Evolutionary conservation across 2,329 filamentous ascomycete species (phyloP), one percentile per base, ranked within the genome.

Genomic region (Thermothelomyces thermophilus): DNA sequence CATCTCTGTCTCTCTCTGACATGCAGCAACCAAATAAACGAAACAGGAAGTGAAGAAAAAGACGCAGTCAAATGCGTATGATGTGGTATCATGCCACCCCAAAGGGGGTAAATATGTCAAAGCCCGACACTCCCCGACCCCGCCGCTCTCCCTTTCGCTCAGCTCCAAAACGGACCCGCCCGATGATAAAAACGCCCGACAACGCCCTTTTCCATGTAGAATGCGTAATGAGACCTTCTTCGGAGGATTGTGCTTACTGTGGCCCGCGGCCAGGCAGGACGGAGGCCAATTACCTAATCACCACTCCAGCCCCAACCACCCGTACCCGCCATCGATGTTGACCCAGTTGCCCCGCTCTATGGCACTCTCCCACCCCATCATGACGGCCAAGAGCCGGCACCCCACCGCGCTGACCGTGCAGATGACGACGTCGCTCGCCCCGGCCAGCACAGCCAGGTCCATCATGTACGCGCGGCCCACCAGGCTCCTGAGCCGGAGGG

Each of bases 381-480:
- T 90, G 35, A 95, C 87, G 2, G 80, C 89, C 54, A 94, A 64
- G 46, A 94, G 61, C 19, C 87, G 77, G 64, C 89, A 95, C 0
- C 80, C 80, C 67, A 75, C 79, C 30, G 83, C 80, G 58, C 84
- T 87, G 20, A 90, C 83, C 2, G 83, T 86, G 62, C 89, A 95
- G 1, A 95, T 76, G 7, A 93, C 74, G 11, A 73, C 75, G 64
- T 93, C 87, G 48, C 78, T 81, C 14, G 80, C 77, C 24, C 76
- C 73, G 0, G 82, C 79, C 39, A 94, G 70, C 20, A 94, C 84
- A 0, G 84, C 81, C 49, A 94, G 68, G 67, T 95, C 89, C 68
- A 94, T 78, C 64, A 90, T 69, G 67, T 93, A 94, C 2, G 87
- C 86, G n/a, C 88, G 71, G 0, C 83, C 89, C 4, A 95, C 79